phyloP scores from a whole-genome alignment of 2,329 filamentous ascomycete species.

The Penicillium sp. region DNA sequence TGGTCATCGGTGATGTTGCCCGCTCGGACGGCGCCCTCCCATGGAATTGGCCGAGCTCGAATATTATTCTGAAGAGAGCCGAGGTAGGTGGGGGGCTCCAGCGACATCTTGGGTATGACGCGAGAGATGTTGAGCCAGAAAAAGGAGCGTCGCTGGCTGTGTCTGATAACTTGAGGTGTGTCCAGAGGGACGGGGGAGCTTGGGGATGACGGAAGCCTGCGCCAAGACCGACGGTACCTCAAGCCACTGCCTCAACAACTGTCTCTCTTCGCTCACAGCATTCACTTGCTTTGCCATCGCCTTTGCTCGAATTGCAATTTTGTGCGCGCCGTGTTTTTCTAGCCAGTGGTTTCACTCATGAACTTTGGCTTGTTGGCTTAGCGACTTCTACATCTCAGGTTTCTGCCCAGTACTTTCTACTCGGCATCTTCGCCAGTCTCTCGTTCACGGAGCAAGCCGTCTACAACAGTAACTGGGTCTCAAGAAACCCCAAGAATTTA shows the following conservation, averaged over 20 bases:
- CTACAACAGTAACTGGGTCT: background rate
- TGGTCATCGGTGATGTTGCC: conserved; percentile 93
- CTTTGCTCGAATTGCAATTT: conserved; percentile 1
- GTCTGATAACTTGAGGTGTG: conserved; percentile 10
- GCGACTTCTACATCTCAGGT: conserved; percentile 8
- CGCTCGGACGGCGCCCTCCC: conserved; percentile 93
- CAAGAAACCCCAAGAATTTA: background rate
- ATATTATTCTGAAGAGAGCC: conserved; percentile 95
- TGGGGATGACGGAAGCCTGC: conserved; percentile 27
- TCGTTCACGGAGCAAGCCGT: conserved; percentile 3
- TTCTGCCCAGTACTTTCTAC: conserved; percentile 12
- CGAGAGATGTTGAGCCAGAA: conserved; percentile 8
- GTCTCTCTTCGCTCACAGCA: background rate
- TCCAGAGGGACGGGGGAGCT: conserved; percentile 20
- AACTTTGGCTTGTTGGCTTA: background rate
- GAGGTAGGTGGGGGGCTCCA: conserved; percentile 87
- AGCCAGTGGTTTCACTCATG: background rate
- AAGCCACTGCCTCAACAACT: conserved; percentile 9
- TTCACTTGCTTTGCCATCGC: conserved; percentile 1
- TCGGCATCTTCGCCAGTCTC: conserved; percentile 3
- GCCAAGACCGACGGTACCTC: conserved; percentile 25
- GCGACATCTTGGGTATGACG: conserved; percentile 65
- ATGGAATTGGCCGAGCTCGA: conserved; percentile 90
- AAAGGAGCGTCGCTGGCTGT: conserved; percentile 9
- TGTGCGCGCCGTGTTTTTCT: background rate